Evolutionary conservation across 257 asterid species (phyloP), one percentile per base, ranked within the genome.

Genomic region (Thymus mandschuricus): DNA sequence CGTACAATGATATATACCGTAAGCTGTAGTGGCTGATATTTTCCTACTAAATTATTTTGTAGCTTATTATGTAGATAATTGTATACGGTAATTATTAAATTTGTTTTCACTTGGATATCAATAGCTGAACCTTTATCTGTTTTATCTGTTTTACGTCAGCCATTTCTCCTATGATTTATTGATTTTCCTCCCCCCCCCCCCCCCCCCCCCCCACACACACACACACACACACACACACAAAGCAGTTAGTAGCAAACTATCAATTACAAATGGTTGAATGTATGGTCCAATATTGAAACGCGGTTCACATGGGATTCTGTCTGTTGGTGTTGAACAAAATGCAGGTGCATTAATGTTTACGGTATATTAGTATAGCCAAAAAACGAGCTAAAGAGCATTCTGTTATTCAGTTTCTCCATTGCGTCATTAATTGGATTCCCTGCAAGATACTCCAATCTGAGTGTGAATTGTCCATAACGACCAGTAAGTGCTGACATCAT

Each of bases 371-470:
- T 9, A 56, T 30, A 45, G 34, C 33, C 5, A 2, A 38, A 27
- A 5, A 44, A 38, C 21, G 10, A 56, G 33, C 28, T 60, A 58
- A 4, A 48, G 48, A 58, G 48, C 52, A 15, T 27, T 66, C 3
- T 15, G 66, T 44, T 70, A 40, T 64, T 64, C 21, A 27, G 35
- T 35, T 3, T 50, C 74, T 7, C 54, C 43, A 7, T 45, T n/a
- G 49, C 59, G 63, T 41, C 70, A 29, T 34, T 65, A 8, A 34
- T 61, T 65, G 34, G 66, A 56, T 33, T 55, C 11, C 63, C 28
- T 44, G 45, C 30, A 50, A 2, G 43, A 15, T 60, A 55, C 68
- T 66, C 62, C 29, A 44, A 62, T 60, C 60, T 30, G 67, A 67
- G 58, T 57, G 55, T 35, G 11, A 31, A 40, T 57, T 30, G 38